Conservation (phyloP, 768 basidiomycete species). For the Tubosaeta sp. region DNA sequence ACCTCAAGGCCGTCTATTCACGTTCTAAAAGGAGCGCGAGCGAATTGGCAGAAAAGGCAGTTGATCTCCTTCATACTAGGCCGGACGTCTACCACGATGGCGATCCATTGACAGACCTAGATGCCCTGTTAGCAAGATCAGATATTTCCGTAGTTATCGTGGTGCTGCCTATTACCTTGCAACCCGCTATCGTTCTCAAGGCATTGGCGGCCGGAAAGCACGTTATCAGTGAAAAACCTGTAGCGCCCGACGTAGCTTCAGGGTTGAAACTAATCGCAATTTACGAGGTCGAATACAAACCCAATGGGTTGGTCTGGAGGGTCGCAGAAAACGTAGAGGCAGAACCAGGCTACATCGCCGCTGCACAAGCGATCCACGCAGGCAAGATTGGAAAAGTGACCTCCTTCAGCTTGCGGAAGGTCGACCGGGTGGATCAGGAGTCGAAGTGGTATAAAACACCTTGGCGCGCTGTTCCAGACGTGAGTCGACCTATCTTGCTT, state of each 20-base stretch:
- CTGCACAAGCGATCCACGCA: slow-evolving; percentile 44
- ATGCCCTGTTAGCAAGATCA: slow-evolving; percentile 57
- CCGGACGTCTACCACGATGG: slow-evolving; percentile 58
- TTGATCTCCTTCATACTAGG: slow-evolving; percentile 33
- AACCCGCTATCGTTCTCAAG: slow-evolving; percentile 63
- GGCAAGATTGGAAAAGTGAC: slow-evolving; percentile 71
- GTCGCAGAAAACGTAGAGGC: slow-evolving; percentile 77
- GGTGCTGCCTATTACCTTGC: slow-evolving; percentile 70
- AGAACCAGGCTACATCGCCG: slow-evolving; percentile 49
- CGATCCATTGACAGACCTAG: slow-evolving; percentile 42
- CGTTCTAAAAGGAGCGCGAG: slow-evolving; percentile 60
- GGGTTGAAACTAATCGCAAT: slow-evolving; percentile 61
- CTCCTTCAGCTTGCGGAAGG: slow-evolving; percentile 56
- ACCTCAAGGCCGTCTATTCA: slow-evolving; percentile 74
- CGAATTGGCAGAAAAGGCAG: slow-evolving; percentile 48
- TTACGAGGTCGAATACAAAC: slow-evolving; percentile 62
- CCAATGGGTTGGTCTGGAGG: slow-evolving; percentile 71
- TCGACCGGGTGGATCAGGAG: slow-evolving; percentile 53
- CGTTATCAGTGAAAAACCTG: slow-evolving; percentile 85
- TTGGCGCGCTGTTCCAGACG: slow-evolving; percentile 81
- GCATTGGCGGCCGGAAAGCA: slow-evolving; percentile 77
- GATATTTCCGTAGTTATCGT: slow-evolving; percentile 75
- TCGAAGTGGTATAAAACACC: slow-evolving; percentile 78
- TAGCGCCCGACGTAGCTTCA: slow-evolving; percentile 63
- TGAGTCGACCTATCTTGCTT: slow-evolving; percentile 32